Percentiles rank a stretch among this genome's conserved stretches.
Evolutionary conservation across 345 rosid genomes (phyloP).

Genomic region (Citrus inodora): DNA sequence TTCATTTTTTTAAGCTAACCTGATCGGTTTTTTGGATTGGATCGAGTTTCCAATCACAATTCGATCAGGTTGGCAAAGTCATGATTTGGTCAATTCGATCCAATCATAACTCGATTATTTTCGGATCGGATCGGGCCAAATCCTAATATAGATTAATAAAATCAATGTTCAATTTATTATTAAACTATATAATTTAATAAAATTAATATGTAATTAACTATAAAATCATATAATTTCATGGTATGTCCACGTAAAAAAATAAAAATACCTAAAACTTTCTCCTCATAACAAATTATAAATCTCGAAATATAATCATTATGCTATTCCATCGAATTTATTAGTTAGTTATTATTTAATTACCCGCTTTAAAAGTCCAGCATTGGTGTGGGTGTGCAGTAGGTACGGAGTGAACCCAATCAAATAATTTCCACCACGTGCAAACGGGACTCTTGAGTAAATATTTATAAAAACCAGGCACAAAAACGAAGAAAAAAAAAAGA

Average conservation of each 20-base stretch:
- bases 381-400: background rate
- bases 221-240: too few species aligned
- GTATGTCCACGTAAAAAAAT: too few species aligned
- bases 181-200: too few species aligned
- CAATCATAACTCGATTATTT: accelerated
- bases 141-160: too few species aligned
- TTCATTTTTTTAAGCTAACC: too few species aligned
- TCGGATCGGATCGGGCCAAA: accelerated
- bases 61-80: too few species aligned
- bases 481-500: background rate
- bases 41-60: too few species aligned
- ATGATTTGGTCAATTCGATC: too few species aligned
- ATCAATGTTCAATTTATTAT: too few species aligned
- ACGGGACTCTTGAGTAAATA: background rate
- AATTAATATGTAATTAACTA: too few species aligned
- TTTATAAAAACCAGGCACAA: background rate
- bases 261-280: too few species aligned
- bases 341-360: background rate
- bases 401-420: background rate
- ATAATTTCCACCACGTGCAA: slow-evolving; percentile 6
- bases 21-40: accelerated
- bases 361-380: background rate
- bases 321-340: too few species aligned
- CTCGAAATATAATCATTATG: background rate
- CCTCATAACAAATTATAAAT: background rate